Base-by-base conservation (phyloP, 306 rosid species). In the Castanea sativa region DNA sequence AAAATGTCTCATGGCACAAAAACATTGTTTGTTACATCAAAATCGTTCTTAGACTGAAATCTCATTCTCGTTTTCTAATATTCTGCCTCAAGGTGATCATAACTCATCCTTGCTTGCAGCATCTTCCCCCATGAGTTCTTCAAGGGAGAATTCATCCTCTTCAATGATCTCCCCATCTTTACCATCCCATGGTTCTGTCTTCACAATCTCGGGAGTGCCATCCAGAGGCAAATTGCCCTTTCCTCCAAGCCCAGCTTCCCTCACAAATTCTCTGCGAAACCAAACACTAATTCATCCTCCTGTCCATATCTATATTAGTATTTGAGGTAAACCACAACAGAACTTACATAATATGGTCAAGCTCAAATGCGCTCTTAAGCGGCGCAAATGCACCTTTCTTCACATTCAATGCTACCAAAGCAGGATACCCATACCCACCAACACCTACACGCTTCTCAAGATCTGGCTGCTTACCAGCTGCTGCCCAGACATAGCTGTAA, bases 361-460 rank as follows among this genome's bases (percentile, higher is more conserved):
- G 92, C 85, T 91, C 97, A 73, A 90, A 96, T 29, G 99, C 99
- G 71, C 97, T 96, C 88, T 96, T 96, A 61, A 96, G 98, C 21
- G 99, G 99, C 30, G 99, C 96, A 77, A 93, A 96, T 76, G 86
- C 99, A 55, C 84, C 91, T 81, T 93, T 96, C 90, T 96, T 96
- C 61, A 85, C 65, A 82, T 96, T 96, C 38, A 96, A 80, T 68
- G 99, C 99, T 29, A 96, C 99, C 73, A 96, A 82, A 64, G 99
- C 99, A 4, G 99, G 99, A 85, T 96, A 96, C 70, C 99, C 99
- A 76, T 96, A 96, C 55, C 99, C 99, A 49, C 99, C 99, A 71
- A 96, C 99, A 79, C 99, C 96, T 4, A 96, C 98, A 70, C 67
- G 88, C 75, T 90, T 86, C 69, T 96, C 99, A 3, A 96, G 97